phyloP scores from a whole-genome alignment of 768 basidiomycete genomes.

The Kwoniella sp. region DNA sequence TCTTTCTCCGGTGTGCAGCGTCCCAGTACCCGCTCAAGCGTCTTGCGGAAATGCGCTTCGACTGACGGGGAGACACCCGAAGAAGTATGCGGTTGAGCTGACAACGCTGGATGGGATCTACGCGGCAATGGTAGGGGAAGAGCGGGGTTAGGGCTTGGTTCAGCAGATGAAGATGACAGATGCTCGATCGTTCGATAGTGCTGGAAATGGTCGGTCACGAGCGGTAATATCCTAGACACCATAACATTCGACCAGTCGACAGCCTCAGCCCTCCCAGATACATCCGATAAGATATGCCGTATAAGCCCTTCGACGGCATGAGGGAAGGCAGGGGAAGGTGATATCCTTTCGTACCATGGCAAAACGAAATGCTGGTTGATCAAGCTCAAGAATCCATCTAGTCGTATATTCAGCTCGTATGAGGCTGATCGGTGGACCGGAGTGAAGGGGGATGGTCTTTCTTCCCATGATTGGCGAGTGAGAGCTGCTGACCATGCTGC shows the following conservation, averaged over 20 bases:
- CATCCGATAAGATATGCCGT: conserved; percentile 65
- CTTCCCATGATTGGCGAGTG: conserved; percentile 87
- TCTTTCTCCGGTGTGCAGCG: conserved; percentile 76
- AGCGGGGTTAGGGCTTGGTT: conserved; percentile 17
- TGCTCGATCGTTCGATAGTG: conserved; percentile 84
- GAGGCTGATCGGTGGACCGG: conserved; percentile 68
- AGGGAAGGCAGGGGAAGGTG: conserved; percentile 85
- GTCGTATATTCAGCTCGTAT: conserved; percentile 64
- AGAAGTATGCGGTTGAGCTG: conserved; percentile 20
- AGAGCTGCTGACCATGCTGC: conserved; percentile 92
- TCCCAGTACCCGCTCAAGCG: conserved; percentile 73
- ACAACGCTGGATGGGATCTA: conserved; percentile 35
- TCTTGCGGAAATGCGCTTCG: conserved; percentile 74
- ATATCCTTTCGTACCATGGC: conserved; percentile 84
- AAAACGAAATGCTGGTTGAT: conserved; percentile 83
- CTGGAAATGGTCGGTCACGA: conserved; percentile 82
- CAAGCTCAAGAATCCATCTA: conserved; percentile 79
- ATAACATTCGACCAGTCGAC: conserved; percentile 75
- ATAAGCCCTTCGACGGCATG: conserved; percentile 75
- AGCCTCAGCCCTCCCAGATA: conserved; percentile 63
- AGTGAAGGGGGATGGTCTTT: conserved; percentile 65
- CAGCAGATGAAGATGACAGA: conserved; percentile 34
- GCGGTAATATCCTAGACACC: conserved; percentile 83
- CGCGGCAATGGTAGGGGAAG: conserved; percentile 42
- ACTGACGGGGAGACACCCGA: conserved; percentile 74